Evolutionary conservation across 106 monocot genomes (phyloP), one percentile per base, ranked within the genome.

Genomic region (Triglochin maritima): DNA sequence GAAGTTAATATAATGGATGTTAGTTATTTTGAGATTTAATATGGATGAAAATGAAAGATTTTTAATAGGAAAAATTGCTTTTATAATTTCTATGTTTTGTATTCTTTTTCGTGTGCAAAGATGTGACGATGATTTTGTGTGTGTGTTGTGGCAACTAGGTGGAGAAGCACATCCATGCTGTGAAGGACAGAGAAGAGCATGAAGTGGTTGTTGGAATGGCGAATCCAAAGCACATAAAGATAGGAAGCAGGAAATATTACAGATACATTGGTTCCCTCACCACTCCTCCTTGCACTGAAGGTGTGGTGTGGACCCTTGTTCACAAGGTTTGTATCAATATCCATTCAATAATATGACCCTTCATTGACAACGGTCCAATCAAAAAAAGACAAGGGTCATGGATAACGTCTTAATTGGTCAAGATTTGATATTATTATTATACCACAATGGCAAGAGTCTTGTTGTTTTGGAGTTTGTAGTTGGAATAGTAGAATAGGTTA

Each of bases 231-330:
- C 55, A 71, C 4, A 6, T 71, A 2, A 78, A 66, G 65, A 15
- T 2, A 47, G 66, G 71, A 2, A 66, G 77, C 57, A 50, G 71
- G 9, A 66, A 78, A 59, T 78, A 71, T 13, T 78, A 78, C 69
- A 65, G 77, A 46, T 78, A 71, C 57, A 16, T 66, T 3, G 71
- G 77, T 17, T 78, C 77, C 8, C 50, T 77, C 14, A 77, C 77
- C 41, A 64, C 63, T 2, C 77, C 77, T 12, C 77, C 77, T 14
- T 77, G 77, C 62, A 76, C 76, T 9, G 62, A 76, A 63, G 63
- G 63, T 12, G 76, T 76, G 0, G 46, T 63, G 5, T 76, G 76
- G 76, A 76, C 76, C 0, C 69, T 76, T 3, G 6, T 63, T 7
- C 11, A 46, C 9, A 61, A 75, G 75, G 75, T 75, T 48, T 9